Percentiles rank a stretch among this genome's conserved stretches.
phyloP scores from a whole-genome alignment of 225 moss, liverwort and hornwort species.

The Ulota crispa region DNA sequence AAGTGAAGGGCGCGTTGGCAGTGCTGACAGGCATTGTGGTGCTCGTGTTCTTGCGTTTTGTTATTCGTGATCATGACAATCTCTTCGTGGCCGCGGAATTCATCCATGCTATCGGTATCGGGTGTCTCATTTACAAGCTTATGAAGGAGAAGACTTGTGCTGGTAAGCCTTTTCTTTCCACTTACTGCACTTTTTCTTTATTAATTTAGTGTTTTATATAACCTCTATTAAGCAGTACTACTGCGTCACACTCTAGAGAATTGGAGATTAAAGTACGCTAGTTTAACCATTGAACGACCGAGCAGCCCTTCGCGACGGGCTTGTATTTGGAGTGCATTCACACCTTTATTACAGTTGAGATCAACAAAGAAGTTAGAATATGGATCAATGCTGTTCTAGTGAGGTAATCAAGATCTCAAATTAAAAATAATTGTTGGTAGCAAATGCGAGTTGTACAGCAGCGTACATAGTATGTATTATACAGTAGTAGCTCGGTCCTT shows the following conservation, averaged over 20 bases:
- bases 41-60: conserved; percentile 67
- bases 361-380: too few relatives aligned
- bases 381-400: too few relatives aligned
- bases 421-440: too few relatives aligned
- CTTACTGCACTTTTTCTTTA: not conserved
- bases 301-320: too few relatives aligned
- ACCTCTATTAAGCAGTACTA: too few relatives aligned
- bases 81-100: conserved; percentile 89
- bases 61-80: conserved; percentile 92
- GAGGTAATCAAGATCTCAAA: too few relatives aligned
- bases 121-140: conserved; percentile 89
- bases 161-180: conserved; percentile 37
- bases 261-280: not conserved
- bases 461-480: too few relatives aligned
- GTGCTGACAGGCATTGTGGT: conserved; percentile 63
- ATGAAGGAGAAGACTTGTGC: conserved; percentile 89
- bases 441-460: too few relatives aligned
- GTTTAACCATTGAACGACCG: too few relatives aligned
- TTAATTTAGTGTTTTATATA: not conserved
- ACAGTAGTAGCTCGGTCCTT: too few relatives aligned
- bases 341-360: too few relatives aligned
- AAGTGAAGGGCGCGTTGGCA: conserved; percentile 70
- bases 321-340: too few relatives aligned
- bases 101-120: conserved; percentile 77
- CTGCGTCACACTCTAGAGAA: not conserved